A percentile compares a stretch with the other conserved stretches of the same genome.
Conservation (phyloP, 352 stramenopile genomes). For the Stramenopiles sp. region DNA sequence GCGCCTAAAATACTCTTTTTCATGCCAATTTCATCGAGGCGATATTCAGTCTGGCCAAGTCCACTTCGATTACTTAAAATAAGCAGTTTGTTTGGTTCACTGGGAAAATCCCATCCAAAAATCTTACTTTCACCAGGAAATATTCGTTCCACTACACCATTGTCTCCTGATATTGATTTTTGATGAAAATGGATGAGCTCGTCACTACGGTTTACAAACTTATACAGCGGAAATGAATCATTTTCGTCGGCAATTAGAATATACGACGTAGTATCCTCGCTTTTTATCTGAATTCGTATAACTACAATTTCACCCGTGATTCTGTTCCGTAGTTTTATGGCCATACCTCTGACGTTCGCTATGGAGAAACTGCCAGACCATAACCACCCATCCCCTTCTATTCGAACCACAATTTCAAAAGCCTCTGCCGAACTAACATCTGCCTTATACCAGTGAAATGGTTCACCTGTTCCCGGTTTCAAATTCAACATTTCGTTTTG, state of each 20-base stretch:
- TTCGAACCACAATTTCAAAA: not conserved
- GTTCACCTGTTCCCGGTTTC: not conserved
- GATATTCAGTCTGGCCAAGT: not conserved
- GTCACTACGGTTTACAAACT: constrained; percentile 46
- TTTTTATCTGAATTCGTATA: constrained; percentile 45
- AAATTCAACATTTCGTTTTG: not conserved
- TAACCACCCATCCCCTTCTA: constrained; percentile 27
- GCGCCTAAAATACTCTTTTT: not conserved
- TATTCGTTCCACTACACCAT: constrained; percentile 23
- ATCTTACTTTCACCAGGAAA: constrained; percentile 42
- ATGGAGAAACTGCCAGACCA: constrained; percentile 56
- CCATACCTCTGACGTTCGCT: constrained; percentile 52
- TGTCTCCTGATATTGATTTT: constrained; percentile 27
- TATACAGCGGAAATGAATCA: constrained; percentile 40
- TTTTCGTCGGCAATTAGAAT: constrained; percentile 49
- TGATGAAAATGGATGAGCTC: constrained; percentile 57
- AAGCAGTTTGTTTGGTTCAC: not conserved
- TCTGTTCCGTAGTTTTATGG: constrained; percentile 55
- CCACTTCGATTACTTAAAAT: not conserved
- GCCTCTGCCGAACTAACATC: not conserved
- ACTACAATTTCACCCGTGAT: constrained; percentile 50
- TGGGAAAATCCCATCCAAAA: constrained; percentile 61
- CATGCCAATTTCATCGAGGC: not conserved
- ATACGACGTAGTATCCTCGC: constrained; percentile 43
- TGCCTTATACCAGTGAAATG: not conserved